Conservation (phyloP, 2,329 filamentous ascomycete species). For the Hymenoscyphus infarciens region DNA sequence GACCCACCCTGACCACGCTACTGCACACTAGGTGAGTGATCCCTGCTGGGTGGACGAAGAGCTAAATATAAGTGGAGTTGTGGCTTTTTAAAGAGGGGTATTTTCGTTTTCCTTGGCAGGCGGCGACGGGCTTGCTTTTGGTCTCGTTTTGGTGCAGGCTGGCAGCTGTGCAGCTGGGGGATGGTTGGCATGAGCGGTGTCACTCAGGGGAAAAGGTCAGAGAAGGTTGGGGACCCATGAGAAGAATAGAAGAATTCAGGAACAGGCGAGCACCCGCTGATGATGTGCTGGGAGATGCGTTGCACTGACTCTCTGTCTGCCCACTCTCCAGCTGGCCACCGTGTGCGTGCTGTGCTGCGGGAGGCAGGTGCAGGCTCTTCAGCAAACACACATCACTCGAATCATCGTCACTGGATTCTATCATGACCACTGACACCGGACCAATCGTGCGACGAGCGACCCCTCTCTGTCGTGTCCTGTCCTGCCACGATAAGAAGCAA, state of each 20-base stretch:
- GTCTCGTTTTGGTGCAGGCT: background rate
- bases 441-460: background rate
- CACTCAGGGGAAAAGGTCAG: background rate
- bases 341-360: too few relatives aligned
- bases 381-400: background rate
- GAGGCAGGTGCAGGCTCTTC: constrained; percentile 2
- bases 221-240: background rate
- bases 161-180: background rate
- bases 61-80: background rate
- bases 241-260: background rate
- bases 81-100: background rate
- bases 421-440: background rate
- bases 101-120: constrained; percentile 1
- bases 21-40: background rate
- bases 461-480: background rate
- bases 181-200: background rate
- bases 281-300: constrained; percentile 1
- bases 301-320: background rate
- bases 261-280: background rate
- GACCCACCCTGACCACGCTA: background rate
- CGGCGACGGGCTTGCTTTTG: background rate
- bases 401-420: background rate
- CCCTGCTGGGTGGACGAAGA: background rate
- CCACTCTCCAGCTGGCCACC: too few relatives aligned
- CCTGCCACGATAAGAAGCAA: background rate